Evolutionary conservation across 441 rosid species (phyloP).

Genomic region (Arabidopsis hybrid): DNA sequence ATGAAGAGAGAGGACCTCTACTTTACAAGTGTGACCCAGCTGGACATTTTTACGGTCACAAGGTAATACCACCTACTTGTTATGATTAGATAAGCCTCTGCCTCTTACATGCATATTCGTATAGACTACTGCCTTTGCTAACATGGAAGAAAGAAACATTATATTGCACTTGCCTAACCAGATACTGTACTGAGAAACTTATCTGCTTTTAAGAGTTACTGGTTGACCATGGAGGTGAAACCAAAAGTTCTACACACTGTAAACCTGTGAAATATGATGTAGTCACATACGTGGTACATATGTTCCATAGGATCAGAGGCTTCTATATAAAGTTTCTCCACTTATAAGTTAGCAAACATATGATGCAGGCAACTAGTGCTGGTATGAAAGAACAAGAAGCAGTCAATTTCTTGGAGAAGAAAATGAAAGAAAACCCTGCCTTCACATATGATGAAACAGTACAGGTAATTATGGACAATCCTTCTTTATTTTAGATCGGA

Average conservation of each 20-base stretch:
- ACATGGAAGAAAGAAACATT: neutral
- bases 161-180: conserved; percentile 8
- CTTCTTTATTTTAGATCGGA: neutral
- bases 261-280: neutral
- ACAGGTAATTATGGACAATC: conserved; percentile 59
- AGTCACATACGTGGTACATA: neutral
- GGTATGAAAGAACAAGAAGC: conserved; percentile 99
- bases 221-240: conserved; percentile 11
- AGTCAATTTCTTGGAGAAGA: conserved; percentile 62
- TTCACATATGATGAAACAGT: conserved; percentile 91
- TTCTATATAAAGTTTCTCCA: neutral
- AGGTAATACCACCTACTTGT: conserved; percentile 55
- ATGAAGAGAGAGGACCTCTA: conserved; percentile 90
- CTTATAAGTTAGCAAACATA: conserved; percentile 13
- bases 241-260: neutral
- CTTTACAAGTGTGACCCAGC: conserved; percentile 99
- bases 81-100: neutral
- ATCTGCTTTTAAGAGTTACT: conserved; percentile 12
- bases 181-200: neutral
- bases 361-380: conserved; percentile 92
- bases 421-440: conserved; percentile 63
- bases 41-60: conserved; percentile 97
- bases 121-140: conserved; percentile 11
- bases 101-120: neutral
- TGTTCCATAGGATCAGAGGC: neutral